Conservation (phyloP, 2,329 filamentous ascomycete genomes). For the Paraconiothyrium sp. region DNA sequence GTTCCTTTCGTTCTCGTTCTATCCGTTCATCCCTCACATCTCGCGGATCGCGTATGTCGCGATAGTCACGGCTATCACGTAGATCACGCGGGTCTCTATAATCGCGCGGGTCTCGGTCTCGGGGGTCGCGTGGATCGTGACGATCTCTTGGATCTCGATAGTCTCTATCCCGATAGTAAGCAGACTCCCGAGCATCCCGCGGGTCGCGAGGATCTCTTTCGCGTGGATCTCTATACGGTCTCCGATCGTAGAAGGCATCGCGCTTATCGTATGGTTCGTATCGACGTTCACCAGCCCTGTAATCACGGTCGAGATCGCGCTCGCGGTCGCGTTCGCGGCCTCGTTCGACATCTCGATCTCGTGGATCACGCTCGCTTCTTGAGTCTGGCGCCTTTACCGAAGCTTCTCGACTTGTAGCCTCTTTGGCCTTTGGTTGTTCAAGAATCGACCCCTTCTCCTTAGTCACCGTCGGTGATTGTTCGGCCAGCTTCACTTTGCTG, state of each 20-base stretch:
- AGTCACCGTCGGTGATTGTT: slow-evolving; percentile 42
- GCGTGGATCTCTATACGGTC: slow-evolving; percentile 21
- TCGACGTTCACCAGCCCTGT: slow-evolving; percentile 53
- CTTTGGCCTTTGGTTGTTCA: slow-evolving; percentile 49
- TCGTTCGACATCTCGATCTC: slow-evolving; percentile 37
- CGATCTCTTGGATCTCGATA: slow-evolving; percentile 29
- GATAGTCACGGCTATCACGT: slow-evolving; percentile 27
- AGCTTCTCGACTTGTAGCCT: slow-evolving; percentile 44
- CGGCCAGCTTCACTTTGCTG: slow-evolving; percentile 59
- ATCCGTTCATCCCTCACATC: slow-evolving; percentile 36
- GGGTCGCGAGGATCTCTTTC: slow-evolving; percentile 38
- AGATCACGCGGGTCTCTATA: slow-evolving; percentile 24
- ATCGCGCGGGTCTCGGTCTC: slow-evolving; percentile 31
- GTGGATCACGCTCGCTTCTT: slow-evolving; percentile 37
- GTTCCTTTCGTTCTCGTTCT: slow-evolving; percentile 41
- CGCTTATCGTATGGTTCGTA: slow-evolving; percentile 28
- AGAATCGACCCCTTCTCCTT: slow-evolving; percentile 57
- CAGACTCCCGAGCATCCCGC: slow-evolving; percentile 25
- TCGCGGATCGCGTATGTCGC: slow-evolving; percentile 29
- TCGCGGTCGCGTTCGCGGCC: slow-evolving; percentile 50
- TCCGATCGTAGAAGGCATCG: slow-evolving; percentile 27
- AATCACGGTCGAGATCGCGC: slow-evolving; percentile 40
- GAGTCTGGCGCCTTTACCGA: slow-evolving; percentile 32
- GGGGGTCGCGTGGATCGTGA: slow-evolving; percentile 36
- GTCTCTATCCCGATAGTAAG: slow-evolving; percentile 27